Conservation (phyloP, 1,284 basidiomycete genomes). For the Neolentinus lepideus region DNA sequence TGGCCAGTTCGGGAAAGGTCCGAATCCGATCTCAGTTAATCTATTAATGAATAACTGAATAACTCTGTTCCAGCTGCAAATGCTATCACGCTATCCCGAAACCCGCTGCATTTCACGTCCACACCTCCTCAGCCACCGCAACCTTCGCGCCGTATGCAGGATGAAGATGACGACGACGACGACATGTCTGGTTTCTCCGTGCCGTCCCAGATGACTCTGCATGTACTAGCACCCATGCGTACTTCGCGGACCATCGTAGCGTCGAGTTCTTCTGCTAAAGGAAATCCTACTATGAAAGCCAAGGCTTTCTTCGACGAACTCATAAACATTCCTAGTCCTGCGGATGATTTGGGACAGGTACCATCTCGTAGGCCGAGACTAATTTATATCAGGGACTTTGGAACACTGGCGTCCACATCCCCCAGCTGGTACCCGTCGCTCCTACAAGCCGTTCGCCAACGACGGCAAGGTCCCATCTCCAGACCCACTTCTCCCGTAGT, state of each 20-base stretch:
- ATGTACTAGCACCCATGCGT: slow-evolving; percentile 37
- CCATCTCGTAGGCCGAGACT: slow-evolving; percentile 52
- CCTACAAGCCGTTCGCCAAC: slow-evolving; percentile 65
- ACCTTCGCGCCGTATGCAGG: slow-evolving; percentile 24
- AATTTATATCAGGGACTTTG: slow-evolving; percentile 77
- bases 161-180: slow-evolving; percentile 44
- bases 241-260: slow-evolving; percentile 19
- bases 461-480: slow-evolving; percentile 55
- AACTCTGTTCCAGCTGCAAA: slow-evolving; percentile 43
- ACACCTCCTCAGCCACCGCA: slow-evolving; percentile 21
- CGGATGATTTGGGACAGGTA: slow-evolving; percentile 16
- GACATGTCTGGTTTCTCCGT: slow-evolving; percentile 19
- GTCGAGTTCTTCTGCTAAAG: slow-evolving; percentile 19
- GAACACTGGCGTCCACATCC: slow-evolving; percentile 65
- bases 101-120: slow-evolving; percentile 62
- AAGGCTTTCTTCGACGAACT: slow-evolving; percentile 70
- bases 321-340: slow-evolving; percentile 49
- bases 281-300: slow-evolving; percentile 42
- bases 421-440: slow-evolving; percentile 77
- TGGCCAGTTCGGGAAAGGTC: slow-evolving; percentile 71
- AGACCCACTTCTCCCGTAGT: slow-evolving; percentile 47
- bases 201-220: slow-evolving; percentile 51
- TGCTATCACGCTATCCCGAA: slow-evolving; percentile 57
- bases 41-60: slow-evolving; percentile 5
- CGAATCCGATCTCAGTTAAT: not conserved